These are phyloP conservation scores for Botryobasidium botryosum DNA, from an alignment of 768 basidiomycete species.

Conservation along the genomic window DNA sequence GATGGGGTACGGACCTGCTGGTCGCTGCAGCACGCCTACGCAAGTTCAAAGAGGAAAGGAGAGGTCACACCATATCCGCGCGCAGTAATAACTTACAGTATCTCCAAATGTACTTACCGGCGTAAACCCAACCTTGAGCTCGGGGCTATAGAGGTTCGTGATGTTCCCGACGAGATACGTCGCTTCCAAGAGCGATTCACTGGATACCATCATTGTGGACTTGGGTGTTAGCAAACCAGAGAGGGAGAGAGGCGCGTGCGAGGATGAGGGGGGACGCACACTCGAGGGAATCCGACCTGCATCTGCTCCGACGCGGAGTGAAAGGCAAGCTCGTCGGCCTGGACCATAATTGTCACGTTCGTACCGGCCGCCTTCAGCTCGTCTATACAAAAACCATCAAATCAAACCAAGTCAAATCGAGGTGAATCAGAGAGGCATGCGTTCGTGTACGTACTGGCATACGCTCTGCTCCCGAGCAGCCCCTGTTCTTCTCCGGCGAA, in stretches of 20 bases:
- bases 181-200: constrained; percentile 66
- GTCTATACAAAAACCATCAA: constrained; percentile 24
- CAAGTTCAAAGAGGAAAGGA: constrained; percentile 13
- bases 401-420: background rate
- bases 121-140: constrained; percentile 52
- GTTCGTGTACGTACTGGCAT: constrained; percentile 42
- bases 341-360: constrained; percentile 68
- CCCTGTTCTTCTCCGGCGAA: constrained; percentile 94
- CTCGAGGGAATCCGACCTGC: constrained; percentile 65
- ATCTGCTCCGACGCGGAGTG: constrained; percentile 58
- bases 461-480: constrained; percentile 55
- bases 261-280: constrained; percentile 25
- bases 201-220: background rate
- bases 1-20: constrained; percentile 40
- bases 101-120: constrained; percentile 26
- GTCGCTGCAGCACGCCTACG: constrained; percentile 75
- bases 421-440: background rate
- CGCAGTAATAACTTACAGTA: constrained; percentile 3
- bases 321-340: constrained; percentile 88
- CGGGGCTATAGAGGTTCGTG: constrained; percentile 65
- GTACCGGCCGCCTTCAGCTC: constrained; percentile 39
- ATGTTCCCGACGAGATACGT: constrained; percentile 58
- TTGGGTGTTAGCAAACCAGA: too few species aligned
- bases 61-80: background rate
- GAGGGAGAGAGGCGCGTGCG: background rate